Evolutionary conservation across 495 filamentous ascomycete genomes (phyloP), one percentile per base, ranked within the genome.

Genomic region (Mycothermus thermophilus): DNA sequence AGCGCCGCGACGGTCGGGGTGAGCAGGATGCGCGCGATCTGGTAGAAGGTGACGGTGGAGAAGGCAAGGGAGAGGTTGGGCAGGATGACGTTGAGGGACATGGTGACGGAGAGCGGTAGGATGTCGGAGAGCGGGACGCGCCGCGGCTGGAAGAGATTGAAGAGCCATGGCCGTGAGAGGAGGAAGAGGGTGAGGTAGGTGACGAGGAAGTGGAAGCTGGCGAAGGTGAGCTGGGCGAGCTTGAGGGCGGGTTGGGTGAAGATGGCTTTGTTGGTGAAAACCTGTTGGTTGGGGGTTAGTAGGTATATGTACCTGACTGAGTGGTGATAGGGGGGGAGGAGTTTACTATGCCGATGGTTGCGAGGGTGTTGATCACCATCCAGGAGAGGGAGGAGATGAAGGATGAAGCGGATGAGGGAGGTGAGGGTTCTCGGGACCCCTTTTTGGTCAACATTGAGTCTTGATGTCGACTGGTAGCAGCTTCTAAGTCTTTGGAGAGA

Each of bases 251-350:
- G 65, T 39, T 80, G 67, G 15, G 74, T 70, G 56, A 84, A 81
- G 46, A 84, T 80, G 28, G 65, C 68, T 55, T 84, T 83, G 57
- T 83, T 84, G 25, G 73, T 79, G 52, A 83, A 83, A 33, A 84
- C 76, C 79, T 82, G 41, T n/a, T 8, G 25, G 16, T 26, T 13
- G 12, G 34, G 32, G 10, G 37, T 50, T 27, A 51, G 47, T 32
- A 10, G 7, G 27, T 13, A 30, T 25, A 22, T n/a, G 23, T 14
- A 14, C 24, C 8, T 14, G 6, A 30, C 37, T 33, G 43, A 35
- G 24, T 22, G 14, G 26, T 20, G 20, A 7, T 15, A 18, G 40
- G 28, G 24, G 11, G 30, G 6, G 32, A 37, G 18, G 6, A 8
- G 14, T 19, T 18, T 59, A 75, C 72, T 50, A 77, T 77, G 10